A percentile compares a stretch with the other conserved stretches of the same genome.
These are phyloP conservation scores for Hymenotorrendiella dingleyae DNA, from an alignment of 2,329 filamentous ascomycete genomes.

Conservation along the genomic window DNA sequence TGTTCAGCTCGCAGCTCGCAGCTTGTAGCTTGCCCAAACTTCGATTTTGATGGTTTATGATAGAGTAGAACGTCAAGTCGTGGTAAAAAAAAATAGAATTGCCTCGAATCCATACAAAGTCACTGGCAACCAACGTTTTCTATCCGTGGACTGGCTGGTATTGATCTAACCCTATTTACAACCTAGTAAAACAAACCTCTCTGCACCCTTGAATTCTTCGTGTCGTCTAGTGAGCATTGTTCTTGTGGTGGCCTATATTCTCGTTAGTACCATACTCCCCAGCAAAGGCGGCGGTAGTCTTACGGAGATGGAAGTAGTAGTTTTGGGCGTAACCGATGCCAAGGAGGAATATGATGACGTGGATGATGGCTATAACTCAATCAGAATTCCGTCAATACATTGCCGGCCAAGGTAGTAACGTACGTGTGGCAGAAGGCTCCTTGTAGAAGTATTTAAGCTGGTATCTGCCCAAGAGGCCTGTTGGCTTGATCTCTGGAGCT, in stretches of 20 bases:
- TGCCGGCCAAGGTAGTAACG: constrained; percentile 35
- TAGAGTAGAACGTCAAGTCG: too few relatives aligned
- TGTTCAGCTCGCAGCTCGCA: too few relatives aligned
- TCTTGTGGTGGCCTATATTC: constrained; percentile 95
- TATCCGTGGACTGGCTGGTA: constrained; percentile 10
- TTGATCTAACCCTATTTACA: constrained; percentile 29
- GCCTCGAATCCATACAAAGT: background rate
- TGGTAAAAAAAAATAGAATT: too few relatives aligned
- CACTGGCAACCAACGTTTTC: too few relatives aligned
- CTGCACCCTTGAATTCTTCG: background rate
- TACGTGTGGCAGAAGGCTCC: constrained; percentile 85
- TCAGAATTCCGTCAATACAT: constrained; percentile 20
- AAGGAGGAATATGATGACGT: constrained; percentile 73
- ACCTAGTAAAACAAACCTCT: constrained; percentile 21
- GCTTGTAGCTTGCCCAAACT: too few relatives aligned
- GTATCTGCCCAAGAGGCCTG: constrained; percentile 82
- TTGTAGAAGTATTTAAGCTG: constrained; percentile 92
- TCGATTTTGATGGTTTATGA: too few relatives aligned
- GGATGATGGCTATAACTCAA: constrained; percentile 66
- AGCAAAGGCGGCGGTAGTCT: constrained; percentile 35
- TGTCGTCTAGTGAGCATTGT: constrained; percentile 84
- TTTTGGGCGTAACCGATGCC: constrained; percentile 89
- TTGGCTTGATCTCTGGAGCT: constrained; percentile 76
- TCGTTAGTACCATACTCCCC: constrained; percentile 18
- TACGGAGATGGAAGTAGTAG: constrained; percentile 99